Evolutionary conservation across 441 rosid genomes (phyloP).

Genomic region (Theobroma grandiflorum): DNA sequence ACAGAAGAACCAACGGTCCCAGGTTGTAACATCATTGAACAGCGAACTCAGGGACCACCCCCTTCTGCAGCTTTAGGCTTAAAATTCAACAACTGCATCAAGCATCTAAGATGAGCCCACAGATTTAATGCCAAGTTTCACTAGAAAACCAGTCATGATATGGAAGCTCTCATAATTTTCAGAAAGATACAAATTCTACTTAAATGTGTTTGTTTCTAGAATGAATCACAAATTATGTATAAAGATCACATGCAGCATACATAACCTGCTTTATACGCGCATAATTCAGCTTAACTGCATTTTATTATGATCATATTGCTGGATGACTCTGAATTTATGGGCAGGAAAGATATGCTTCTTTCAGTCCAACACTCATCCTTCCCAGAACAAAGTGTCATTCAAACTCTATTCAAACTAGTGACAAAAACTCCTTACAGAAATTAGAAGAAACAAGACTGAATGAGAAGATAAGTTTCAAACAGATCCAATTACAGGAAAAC

Average conservation of each 20-base stretch:
- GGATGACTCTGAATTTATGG: background rate
- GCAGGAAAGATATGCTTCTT: background rate
- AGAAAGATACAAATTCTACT: background rate
- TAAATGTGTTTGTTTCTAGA: background rate
- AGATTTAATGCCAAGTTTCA: constrained; percentile 24
- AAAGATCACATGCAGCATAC: background rate
- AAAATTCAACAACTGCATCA: constrained; percentile 14
- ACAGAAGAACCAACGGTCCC: constrained; percentile 3
- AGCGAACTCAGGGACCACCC: constrained; percentile 20
- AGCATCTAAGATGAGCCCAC: constrained; percentile 11
- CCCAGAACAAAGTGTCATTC: background rate
- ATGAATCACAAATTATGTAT: background rate
- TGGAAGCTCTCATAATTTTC: background rate
- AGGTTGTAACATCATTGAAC: constrained; percentile 11
- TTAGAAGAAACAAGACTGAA: background rate
- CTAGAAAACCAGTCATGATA: background rate
- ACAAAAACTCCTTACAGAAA: background rate
- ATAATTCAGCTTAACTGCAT: background rate
- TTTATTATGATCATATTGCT: background rate
- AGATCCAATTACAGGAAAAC: background rate
- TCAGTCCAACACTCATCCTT: background rate
- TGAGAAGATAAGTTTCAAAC: background rate
- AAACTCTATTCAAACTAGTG: background rate
- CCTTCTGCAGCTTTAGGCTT: constrained; percentile 18
- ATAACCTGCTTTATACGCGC: constrained; percentile 1